Evolutionary conservation across 2,329 filamentous ascomycete species (phyloP), one percentile per base, ranked within the genome.

Genomic region (Dactylellina drechsleri): DNA sequence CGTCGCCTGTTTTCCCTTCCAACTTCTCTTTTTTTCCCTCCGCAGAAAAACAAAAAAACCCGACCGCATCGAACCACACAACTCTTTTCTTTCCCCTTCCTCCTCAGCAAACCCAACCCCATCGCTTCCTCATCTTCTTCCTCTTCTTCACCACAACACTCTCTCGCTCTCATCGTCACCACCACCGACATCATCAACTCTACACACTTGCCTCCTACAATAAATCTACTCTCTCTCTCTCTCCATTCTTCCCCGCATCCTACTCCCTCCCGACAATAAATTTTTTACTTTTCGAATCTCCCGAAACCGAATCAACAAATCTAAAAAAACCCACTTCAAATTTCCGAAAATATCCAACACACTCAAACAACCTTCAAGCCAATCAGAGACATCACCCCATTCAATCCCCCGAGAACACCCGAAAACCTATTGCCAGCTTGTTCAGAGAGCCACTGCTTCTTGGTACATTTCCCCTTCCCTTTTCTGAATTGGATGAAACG

Each of bases 401-500:
- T 10, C 47, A 23, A 59, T 41, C 26, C 61, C 20, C 57, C 61
- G 49, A 59, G 57, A 58, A 49, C 45, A 50, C 56, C 50, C 61
- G 13, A 66, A 40, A 23, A 23, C 23, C 50, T 40, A 54, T 20
- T 58, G 12, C 54, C 43, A 43, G 62, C 70, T 36, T 36, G 5
- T 36, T 10, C 31, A 36, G 31, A 36, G 3, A 36, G 31, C 10
- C 31, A 36, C 6, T 36, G 31, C 10, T 36, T 36, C 56, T 23
- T 66, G 70, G 70, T 74, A 74, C 70, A 57, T 67, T 45, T 47
- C 31, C 40, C 40, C 47, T 52, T 31, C 49, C 18, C 43, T 18
- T 52, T 18, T 50, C 56, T 28, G 13, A 47, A 47, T 12, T 47
- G 43, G 43, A 18, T 47, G 31, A 47, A 15, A 47, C 15, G 10